Evolutionary conservation across 164 flowering plant genomes (phyloP).

Genomic region (Berberis vulgaris): DNA sequence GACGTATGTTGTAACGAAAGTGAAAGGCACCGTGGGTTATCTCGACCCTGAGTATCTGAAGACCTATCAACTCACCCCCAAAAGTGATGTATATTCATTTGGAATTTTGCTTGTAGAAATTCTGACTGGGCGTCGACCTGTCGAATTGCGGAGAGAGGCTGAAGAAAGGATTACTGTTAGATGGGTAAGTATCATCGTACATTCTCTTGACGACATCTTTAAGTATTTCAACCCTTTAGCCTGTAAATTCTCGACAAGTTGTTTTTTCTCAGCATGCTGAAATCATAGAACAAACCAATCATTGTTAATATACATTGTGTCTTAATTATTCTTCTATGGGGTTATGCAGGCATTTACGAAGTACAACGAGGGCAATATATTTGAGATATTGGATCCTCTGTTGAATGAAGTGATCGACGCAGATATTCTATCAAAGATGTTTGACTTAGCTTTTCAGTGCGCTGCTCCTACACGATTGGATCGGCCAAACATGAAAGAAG

Average conservation of each 20-base stretch:
- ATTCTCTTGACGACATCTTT: not conserved
- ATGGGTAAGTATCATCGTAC: constrained; percentile 56
- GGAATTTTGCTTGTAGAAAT: constrained; percentile 81
- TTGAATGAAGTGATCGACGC: constrained; percentile 48
- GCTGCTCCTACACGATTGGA: constrained; percentile 74
- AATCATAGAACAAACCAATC: too few species aligned
- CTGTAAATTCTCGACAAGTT: too few species aligned
- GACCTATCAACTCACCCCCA: constrained; percentile 80
- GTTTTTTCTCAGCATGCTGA: too few species aligned
- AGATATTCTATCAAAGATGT: constrained; percentile 42
- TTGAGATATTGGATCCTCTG: constrained; percentile 53
- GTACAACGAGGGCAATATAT: constrained; percentile 42
- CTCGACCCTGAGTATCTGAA: constrained; percentile 94
- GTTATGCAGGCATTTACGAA: constrained; percentile 59
- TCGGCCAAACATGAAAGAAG: constrained; percentile 87
- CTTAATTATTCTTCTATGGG: too few species aligned
- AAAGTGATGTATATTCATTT: constrained; percentile 93
- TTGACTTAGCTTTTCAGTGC: constrained; percentile 72
- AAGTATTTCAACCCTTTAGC: too few species aligned
- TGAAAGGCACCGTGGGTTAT: constrained; percentile 94
- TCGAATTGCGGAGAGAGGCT: constrained; percentile 50
- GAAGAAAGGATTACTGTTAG: constrained; percentile 71
- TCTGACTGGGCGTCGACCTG: constrained; percentile 85
- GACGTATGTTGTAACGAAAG: constrained; percentile 78
- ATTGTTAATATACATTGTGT: too few species aligned